These are phyloP conservation scores for Yamadazyma sp. DNA, from an alignment of 1,139 yeast species.

Conservation along the genomic window DNA sequence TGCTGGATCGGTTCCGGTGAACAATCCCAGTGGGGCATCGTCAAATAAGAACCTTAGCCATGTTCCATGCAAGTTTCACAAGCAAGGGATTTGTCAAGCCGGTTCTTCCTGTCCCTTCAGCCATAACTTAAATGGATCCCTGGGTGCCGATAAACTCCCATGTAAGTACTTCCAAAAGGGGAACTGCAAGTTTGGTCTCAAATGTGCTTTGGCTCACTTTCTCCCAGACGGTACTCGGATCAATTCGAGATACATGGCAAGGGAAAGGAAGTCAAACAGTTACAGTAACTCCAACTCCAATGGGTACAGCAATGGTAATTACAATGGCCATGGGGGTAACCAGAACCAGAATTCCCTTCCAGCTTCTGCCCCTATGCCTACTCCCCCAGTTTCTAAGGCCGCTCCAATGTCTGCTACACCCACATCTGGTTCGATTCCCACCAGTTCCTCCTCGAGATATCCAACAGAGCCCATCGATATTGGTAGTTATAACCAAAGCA, in stretches of 20 bases:
- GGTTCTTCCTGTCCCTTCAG: slow-evolving; percentile 91
- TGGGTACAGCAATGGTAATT: not conserved
- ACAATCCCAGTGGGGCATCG: slow-evolving; percentile 10
- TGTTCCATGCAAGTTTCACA: slow-evolving; percentile 92
- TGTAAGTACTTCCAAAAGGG: slow-evolving; percentile 95
- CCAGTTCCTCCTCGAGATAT: not conserved
- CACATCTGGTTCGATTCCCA: too few relatives aligned
- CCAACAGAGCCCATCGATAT: slow-evolving; percentile 7
- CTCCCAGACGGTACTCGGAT: slow-evolving; percentile 86
- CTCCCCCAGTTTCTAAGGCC: not conserved
- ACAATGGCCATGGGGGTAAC: not conserved
- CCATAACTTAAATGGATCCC: slow-evolving; percentile 64
- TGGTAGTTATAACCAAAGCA: slow-evolving; percentile 2
- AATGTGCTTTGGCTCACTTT: slow-evolving; percentile 91
- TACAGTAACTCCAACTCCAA: slow-evolving; percentile 3
- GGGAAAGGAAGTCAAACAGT: slow-evolving; percentile 9
- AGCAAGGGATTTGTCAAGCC: slow-evolving; percentile 93
- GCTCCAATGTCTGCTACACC: not conserved
- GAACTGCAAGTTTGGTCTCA: slow-evolving; percentile 88
- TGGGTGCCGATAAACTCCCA: slow-evolving; percentile 65
- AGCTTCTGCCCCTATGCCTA: not conserved
- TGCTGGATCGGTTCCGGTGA: slow-evolving; percentile 30
- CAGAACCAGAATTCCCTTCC: not conserved
- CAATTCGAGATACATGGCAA: slow-evolving; percentile 41
- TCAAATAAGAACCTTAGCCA: slow-evolving; percentile 62